Evolutionary conservation across 768 basidiomycete species (phyloP).

Genomic region (Mycena metata): DNA sequence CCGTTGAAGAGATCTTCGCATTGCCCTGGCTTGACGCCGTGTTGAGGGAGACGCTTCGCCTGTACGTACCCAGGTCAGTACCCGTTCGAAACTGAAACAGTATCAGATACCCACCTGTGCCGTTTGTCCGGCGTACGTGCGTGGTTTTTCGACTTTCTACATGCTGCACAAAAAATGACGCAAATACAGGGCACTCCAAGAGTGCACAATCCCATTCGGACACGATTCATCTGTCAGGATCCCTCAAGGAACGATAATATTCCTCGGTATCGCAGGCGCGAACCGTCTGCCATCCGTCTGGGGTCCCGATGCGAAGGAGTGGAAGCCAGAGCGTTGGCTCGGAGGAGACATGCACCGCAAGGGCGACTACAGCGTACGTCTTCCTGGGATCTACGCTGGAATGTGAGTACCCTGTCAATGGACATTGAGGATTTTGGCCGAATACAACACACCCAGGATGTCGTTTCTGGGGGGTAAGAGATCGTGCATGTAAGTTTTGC

Average conservation of each 20-base stretch:
- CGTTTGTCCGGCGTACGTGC: constrained; percentile 61
- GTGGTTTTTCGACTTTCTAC: constrained; percentile 25
- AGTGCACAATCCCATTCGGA: constrained; percentile 58
- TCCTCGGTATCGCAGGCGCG: constrained; percentile 61
- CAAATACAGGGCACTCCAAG: constrained; percentile 54
- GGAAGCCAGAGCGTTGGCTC: constrained; percentile 70
- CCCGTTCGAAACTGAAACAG: not conserved
- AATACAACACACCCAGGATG: constrained; percentile 53
- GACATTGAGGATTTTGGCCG: not conserved
- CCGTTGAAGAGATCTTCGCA: constrained; percentile 52
- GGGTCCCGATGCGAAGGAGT: constrained; percentile 63
- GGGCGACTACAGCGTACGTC: constrained; percentile 42
- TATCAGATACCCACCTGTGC: constrained; percentile 59
- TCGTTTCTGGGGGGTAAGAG: constrained; percentile 68
- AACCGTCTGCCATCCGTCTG: constrained; percentile 65
- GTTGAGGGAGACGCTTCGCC: constrained; percentile 60
- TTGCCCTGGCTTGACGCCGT: constrained; percentile 61
- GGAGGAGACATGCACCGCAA: constrained; percentile 24
- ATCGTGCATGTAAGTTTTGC: constrained; percentile 63
- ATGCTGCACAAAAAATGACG: not conserved
- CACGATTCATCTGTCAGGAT: constrained; percentile 52
- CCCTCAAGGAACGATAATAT: constrained; percentile 62
- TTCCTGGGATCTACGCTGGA: constrained; percentile 65
- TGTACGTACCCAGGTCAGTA: constrained; percentile 45
- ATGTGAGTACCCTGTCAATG: constrained; percentile 53